Evolutionary conservation across 2,329 filamentous ascomycete species (phyloP).

Genomic region (Xylaria sp.): DNA sequence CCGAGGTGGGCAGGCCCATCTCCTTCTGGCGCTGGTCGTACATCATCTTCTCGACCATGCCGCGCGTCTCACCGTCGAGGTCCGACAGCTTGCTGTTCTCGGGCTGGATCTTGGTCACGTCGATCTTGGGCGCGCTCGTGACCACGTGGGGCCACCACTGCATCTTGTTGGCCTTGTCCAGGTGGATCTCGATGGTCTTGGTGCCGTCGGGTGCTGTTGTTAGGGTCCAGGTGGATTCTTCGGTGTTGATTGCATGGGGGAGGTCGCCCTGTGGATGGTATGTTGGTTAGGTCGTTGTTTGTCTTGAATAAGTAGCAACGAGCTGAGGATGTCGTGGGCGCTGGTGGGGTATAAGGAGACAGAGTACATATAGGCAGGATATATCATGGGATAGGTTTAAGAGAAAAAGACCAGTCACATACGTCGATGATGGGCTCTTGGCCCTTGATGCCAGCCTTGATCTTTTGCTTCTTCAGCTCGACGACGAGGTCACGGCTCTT

Average conservation of each 20-base stretch:
- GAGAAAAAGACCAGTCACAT: conserved; percentile 35
- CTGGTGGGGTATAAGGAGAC: not conserved
- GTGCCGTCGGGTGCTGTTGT: conserved; percentile 72
- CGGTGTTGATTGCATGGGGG: conserved; percentile 76
- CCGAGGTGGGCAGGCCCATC: conserved; percentile 82
- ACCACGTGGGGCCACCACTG: conserved; percentile 98
- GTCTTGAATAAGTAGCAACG: no score
- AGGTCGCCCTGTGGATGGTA: conserved; percentile 73
- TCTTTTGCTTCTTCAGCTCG: conserved; percentile 76
- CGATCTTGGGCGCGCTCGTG: conserved; percentile 85
- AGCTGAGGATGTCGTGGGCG: not conserved
- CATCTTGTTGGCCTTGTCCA: conserved; percentile 96
- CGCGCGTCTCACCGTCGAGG: conserved; percentile 89
- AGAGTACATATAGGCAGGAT: not conserved
- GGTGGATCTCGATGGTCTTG: conserved; percentile 76
- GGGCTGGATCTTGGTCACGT: conserved; percentile 92
- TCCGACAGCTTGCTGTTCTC: conserved; percentile 92
- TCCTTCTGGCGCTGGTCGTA: conserved; percentile 98
- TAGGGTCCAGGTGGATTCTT: conserved; percentile 96
- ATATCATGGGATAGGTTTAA: not conserved
- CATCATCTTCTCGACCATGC: conserved; percentile 99
- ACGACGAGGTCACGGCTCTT: conserved; percentile 86
- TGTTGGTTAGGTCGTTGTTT: not conserved
- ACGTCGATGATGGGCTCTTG: conserved; percentile 85
- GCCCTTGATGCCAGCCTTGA: conserved; percentile 86